Evolutionary conservation across 2,329 filamentous ascomycete species (phyloP).

Genomic region (Myriosclerotinia curreyana): DNA sequence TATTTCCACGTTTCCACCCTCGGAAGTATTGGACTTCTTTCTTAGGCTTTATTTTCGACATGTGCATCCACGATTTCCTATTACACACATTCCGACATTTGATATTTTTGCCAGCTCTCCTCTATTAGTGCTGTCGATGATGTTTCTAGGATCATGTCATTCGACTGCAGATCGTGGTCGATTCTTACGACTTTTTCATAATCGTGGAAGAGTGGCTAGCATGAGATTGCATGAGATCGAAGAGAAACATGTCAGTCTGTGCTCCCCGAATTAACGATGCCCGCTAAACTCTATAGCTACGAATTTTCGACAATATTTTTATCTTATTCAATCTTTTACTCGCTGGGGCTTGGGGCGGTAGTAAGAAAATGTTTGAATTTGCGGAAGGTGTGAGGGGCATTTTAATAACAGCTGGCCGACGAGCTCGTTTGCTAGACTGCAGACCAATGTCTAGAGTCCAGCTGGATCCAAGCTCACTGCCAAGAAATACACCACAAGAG

Average conservation of each 20-base stretch:
- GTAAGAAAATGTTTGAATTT: conserved; percentile 36
- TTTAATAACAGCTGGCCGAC: conserved; percentile 33
- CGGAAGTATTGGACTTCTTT: conserved; percentile 36
- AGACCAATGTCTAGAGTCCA: conserved; percentile 29
- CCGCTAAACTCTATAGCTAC: conserved; percentile 29
- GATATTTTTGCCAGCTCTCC: conserved; percentile 32
- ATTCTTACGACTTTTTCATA: conserved; percentile 35
- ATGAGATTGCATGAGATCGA: conserved; percentile 31
- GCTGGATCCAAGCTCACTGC: conserved; percentile 26
- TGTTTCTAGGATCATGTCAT: conserved; percentile 37
- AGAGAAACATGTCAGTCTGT: conserved; percentile 32
- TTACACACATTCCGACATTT: conserved; percentile 36
- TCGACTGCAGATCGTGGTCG: conserved; percentile 33
- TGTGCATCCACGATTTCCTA: conserved; percentile 34
- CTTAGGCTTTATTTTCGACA: conserved; percentile 34
- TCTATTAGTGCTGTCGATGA: conserved; percentile 34
- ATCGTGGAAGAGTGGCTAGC: conserved; percentile 31
- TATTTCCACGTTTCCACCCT: conserved; percentile 32
- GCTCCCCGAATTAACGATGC: no score
- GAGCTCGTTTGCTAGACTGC: conserved; percentile 35
- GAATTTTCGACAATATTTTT: conserved; percentile 33
- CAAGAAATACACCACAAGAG: conserved; percentile 26
- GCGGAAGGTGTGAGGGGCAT: conserved; percentile 35
- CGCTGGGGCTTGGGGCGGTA: conserved; percentile 36
- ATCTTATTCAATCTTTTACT: conserved; percentile 36